Conservation (phyloP, 192 early-diverging fungal genomes). For the Piromyces finnis region DNA sequence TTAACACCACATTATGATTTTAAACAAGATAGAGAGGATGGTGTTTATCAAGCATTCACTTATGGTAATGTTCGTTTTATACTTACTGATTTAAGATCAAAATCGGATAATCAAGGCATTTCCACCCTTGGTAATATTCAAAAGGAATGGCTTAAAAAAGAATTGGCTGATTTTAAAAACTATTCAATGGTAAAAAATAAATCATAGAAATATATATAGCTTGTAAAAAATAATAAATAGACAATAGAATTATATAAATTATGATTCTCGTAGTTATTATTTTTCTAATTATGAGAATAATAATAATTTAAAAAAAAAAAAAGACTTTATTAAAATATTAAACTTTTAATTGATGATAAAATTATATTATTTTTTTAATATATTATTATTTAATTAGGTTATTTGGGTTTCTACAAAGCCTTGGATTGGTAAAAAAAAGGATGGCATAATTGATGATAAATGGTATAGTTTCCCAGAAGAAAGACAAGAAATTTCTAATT, state of each 20-base stretch:
- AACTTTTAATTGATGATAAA: no score
- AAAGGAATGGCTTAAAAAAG: not conserved
- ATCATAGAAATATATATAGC: no score
- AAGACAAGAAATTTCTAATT: not conserved
- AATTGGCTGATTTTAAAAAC: not conserved
- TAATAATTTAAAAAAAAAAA: no score
- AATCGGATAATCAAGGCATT: not conserved
- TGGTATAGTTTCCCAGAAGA: not conserved
- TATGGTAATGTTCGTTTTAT: not conserved
- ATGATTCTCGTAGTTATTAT: no score
- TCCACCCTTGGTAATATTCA: not conserved
- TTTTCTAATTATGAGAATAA: no score
- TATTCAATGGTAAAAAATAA: not conserved
- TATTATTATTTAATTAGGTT: not conserved
- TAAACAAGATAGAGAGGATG: not conserved
- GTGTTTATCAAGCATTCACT: not conserved
- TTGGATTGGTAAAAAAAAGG: not conserved
- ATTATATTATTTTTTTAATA: no score
- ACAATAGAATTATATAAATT: no score
- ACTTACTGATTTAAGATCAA: not conserved
- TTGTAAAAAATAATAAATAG: no score
- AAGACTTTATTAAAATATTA: no score
- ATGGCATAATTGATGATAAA: not conserved
- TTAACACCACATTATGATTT: not conserved
- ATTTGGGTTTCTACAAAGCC: not conserved